Evolutionary conservation across 2,329 filamentous ascomycete genomes (phyloP).

Genomic region (Talaromyces rugulosus): DNA sequence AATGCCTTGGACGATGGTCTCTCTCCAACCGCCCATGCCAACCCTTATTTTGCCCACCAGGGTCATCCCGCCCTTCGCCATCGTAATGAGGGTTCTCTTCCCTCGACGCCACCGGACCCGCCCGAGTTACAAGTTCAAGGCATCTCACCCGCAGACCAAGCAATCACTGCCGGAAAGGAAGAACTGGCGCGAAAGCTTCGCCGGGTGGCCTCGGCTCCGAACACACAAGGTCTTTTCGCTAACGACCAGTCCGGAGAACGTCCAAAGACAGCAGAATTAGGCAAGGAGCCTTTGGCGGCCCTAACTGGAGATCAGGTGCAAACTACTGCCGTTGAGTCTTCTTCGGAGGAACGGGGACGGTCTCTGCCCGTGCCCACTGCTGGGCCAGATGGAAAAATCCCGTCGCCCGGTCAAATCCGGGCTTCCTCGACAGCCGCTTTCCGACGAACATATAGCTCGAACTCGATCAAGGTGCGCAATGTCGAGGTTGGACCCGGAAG

Average conservation of each 20-base stretch:
- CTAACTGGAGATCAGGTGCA: constrained; percentile 52
- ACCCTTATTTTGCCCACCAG: constrained; percentile 96
- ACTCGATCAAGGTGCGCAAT: constrained; percentile 96
- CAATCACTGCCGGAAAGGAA: constrained; percentile 79
- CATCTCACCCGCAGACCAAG: constrained; percentile 61
- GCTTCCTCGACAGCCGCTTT: constrained; percentile 62
- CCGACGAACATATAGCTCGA: constrained; percentile 94
- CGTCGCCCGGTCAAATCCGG: constrained; percentile 62
- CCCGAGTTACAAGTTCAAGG: constrained; percentile 72
- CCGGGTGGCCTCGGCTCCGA: constrained; percentile 92
- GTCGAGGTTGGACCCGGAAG: constrained; percentile 93
- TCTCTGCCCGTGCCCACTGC: constrained; percentile 29
- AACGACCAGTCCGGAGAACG: constrained; percentile 58
- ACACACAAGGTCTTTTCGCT: constrained; percentile 87
- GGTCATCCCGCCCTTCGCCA: constrained; percentile 89
- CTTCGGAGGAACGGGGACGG: constrained; percentile 21
- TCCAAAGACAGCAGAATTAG: constrained; percentile 79
- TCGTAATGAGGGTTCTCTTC: constrained; percentile 89
- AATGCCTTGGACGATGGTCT: constrained; percentile 83
- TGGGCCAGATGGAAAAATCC: constrained; percentile 58
- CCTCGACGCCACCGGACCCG: constrained; percentile 87
- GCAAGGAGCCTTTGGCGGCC: constrained; percentile 70
- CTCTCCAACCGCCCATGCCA: constrained; percentile 89
- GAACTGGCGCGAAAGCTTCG: constrained; percentile 89
- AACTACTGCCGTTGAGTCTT: constrained; percentile 52